Evolutionary conservation across 2,329 filamentous ascomycete genomes (phyloP), one percentile per base, ranked within the genome.

Genomic region (Botrytis paeoniae): DNA sequence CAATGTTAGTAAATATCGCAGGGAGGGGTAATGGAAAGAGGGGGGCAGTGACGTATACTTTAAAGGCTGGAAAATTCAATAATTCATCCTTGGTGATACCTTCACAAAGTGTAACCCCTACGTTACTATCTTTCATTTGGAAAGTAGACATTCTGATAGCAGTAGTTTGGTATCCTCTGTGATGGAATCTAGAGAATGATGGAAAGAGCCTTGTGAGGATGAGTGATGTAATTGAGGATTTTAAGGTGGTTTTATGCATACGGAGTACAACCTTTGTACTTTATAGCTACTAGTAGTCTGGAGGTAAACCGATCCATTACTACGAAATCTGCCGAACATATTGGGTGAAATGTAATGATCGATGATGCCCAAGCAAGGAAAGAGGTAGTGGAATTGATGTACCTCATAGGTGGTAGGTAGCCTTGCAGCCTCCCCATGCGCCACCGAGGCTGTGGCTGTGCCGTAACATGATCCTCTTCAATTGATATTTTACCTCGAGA

Each of bases 31-130:
- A 39, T 64, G 45, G 51, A 57, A 57, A 57, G 51, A 54, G 45
- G 9, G 12, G 45, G 59, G 45, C 6, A n/a, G 43, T n/a, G 45
- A 57, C 43, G 54, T 32, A 8, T 78, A 86, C 86, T 9, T 82
- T 85, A 76, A 88, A 88, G 0, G 86, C 86, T 6, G 81, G 81
- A 76, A 88, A 88, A 8, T 76, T 76, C 12, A 82, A 78, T 3
- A 88, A 79, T 71, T 85, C 82, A 0, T 85, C 80, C 68, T 84
- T 79, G 0, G 84, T 79, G n/a, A 88, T 81, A 4, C 83, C 85
- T 0, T 83, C 78, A 0, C 85, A 84, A 0, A 87, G 81, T 20
- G 78, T 83, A 65, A 88, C 81, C 7, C 81, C 80, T 70, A 87
- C 64, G 69, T 80, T 76, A 54, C 81, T 79, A 7, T 81, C 77